A percentile compares a stretch with the other conserved stretches of the same genome.
phyloP scores from a whole-genome alignment of 225 moss, liverwort and hornwort species.

The Straminergon stramineum region DNA sequence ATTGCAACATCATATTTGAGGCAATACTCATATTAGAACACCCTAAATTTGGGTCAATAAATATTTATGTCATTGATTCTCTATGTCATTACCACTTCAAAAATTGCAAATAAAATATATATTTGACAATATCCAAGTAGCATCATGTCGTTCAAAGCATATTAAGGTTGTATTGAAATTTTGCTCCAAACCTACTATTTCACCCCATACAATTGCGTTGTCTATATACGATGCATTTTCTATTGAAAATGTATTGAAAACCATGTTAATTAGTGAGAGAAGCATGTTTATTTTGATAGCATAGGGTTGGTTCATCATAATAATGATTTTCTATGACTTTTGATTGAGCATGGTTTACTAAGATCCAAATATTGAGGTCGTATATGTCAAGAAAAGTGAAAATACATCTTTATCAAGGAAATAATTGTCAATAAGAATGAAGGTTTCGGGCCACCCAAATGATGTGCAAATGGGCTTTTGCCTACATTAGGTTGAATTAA shows the following conservation, averaged over 20 bases:
- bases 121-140: not conserved
- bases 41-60: not conserved
- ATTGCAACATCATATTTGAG: not conserved
- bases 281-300: not conserved
- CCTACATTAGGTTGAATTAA: not conserved
- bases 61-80: not conserved
- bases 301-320: not conserved
- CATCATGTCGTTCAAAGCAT: not conserved
- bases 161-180: not conserved
- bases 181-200: not conserved
- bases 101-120: not conserved
- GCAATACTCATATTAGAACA: not conserved
- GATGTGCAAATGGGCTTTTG: not conserved
- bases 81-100: not conserved
- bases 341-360: not conserved
- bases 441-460: not conserved
- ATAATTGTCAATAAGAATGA: not conserved
- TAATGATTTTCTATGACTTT: not conserved
- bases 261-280: rapidly evolving
- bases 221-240: not conserved
- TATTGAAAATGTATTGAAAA: not conserved
- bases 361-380: not conserved
- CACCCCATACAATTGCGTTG: not conserved
- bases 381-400: not conserved
- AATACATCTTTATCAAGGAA: not conserved